A percentile compares a stretch with the other conserved stretches of the same genome.
Conservation (phyloP, 257 asterid genomes). For the Paulownia fortunei region DNA sequence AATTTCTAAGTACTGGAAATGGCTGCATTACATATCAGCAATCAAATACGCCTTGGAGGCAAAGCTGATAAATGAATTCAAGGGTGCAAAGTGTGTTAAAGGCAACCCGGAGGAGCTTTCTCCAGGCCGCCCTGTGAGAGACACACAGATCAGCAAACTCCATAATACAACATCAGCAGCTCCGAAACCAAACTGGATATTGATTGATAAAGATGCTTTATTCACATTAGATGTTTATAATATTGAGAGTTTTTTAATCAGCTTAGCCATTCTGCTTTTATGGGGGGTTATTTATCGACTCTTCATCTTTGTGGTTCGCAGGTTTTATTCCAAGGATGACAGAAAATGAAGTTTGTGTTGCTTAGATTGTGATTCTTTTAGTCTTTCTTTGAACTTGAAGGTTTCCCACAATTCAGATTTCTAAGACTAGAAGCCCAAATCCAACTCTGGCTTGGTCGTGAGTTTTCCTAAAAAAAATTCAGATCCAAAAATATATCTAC, state of each 20-base stretch:
- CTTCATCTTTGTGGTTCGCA: constrained; percentile 40
- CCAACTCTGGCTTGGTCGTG: too few relatives aligned
- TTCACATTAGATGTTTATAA: constrained; percentile 42
- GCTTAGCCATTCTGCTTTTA: constrained; percentile 40
- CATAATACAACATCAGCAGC: constrained; percentile 37
- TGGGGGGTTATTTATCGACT: constrained; percentile 49
- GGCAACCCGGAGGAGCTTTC: constrained; percentile 48
- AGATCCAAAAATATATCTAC: too few relatives aligned
- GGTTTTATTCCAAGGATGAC: constrained; percentile 42
- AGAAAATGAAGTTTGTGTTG: constrained; percentile 33
- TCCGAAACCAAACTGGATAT: constrained; percentile 31
- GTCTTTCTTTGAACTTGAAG: neutral
- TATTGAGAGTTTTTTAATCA: constrained; percentile 38
- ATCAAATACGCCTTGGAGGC: constrained; percentile 66
- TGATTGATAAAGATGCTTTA: constrained; percentile 55
- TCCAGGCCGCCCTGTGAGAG: too few relatives aligned
- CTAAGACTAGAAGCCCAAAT: neutral
- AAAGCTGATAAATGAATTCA: constrained; percentile 55
- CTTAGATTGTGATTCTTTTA: neutral
- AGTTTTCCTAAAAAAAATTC: too few relatives aligned
- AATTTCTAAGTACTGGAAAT: constrained; percentile 51
- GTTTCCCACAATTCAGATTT: neutral
- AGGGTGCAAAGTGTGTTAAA: constrained; percentile 43
- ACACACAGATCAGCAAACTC: constrained; percentile 46
- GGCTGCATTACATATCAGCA: constrained; percentile 67